Conservation (phyloP, 768 basidiomycete species). For the Agaricus subrufescens region DNA sequence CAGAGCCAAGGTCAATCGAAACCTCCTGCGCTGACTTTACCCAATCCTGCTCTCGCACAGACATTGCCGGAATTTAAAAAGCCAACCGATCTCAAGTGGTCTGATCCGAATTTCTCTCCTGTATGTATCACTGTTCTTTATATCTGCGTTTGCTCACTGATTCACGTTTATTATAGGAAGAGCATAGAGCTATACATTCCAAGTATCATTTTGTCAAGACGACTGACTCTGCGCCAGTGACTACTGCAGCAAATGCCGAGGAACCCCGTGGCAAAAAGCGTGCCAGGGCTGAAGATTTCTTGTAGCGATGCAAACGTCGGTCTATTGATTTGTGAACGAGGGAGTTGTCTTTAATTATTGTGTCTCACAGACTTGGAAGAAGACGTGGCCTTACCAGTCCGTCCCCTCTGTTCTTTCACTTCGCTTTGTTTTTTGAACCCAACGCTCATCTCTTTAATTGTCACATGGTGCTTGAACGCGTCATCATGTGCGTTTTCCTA, state of each 20-base stretch:
- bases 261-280: conserved; percentile 79
- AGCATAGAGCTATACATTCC: conserved; percentile 60
- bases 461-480: not conserved
- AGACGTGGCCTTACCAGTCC: conserved; percentile 11
- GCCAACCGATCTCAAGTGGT: conserved; percentile 65
- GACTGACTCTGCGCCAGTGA: conserved; percentile 21
- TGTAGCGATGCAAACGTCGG: conserved; percentile 30
- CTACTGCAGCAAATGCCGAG: conserved; percentile 25
- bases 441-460: conserved; percentile 1
- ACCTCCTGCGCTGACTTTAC: conserved; percentile 37
- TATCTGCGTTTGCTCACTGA: not conserved
- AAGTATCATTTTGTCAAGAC: conserved; percentile 58
- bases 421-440: not conserved
- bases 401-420: conserved; percentile 8
- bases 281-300: conserved; percentile 82
- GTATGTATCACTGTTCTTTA: conserved; percentile 29
- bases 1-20: conserved; percentile 15
- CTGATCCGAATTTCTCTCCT: conserved; percentile 74
- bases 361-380: not conserved
- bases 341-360: not conserved
- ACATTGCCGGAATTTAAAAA: conserved; percentile 76
- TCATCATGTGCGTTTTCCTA: not conserved
- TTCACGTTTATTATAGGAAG: conserved; percentile 47
- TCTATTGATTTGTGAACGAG: not conserved
- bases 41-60: conserved; percentile 55